Evolutionary conservation across 2,329 filamentous ascomycete species (phyloP).

Genomic region (Cladosporium sp.): DNA sequence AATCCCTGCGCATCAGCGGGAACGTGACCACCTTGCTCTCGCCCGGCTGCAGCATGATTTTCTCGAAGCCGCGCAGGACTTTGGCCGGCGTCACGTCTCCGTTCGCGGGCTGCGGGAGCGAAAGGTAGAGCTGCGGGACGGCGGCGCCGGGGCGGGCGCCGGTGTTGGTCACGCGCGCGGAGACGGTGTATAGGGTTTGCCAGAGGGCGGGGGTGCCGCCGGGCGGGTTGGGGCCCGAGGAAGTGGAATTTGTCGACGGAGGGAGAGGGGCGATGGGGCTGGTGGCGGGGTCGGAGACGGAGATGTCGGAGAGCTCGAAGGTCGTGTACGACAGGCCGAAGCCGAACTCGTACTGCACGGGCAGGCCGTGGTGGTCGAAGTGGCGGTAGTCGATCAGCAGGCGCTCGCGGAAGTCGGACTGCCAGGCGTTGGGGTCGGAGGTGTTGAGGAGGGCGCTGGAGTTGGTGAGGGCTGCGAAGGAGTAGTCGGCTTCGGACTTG

Average conservation of each 20-base stretch:
- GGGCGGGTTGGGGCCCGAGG: not conserved
- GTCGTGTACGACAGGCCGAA: slow-evolving; percentile 28
- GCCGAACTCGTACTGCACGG: slow-evolving; percentile 28
- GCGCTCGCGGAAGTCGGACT: slow-evolving; percentile 47
- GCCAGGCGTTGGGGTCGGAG: slow-evolving; percentile 35
- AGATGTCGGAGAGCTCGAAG: slow-evolving; percentile 19
- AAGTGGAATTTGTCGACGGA: slow-evolving; percentile 42
- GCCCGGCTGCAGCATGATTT: slow-evolving; percentile 28
- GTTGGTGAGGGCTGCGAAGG: slow-evolving; percentile 31
- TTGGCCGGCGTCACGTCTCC: slow-evolving; percentile 33
- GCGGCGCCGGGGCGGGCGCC: slow-evolving; percentile 43
- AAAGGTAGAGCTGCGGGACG: slow-evolving; percentile 53
- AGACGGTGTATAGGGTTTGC: slow-evolving; percentile 44
- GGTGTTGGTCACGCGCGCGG: slow-evolving; percentile 45
- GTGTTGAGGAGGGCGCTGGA: slow-evolving; percentile 28
- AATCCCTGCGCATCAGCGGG: slow-evolving; percentile 34
- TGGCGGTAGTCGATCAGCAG: slow-evolving; percentile 50
- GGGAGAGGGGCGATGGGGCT: slow-evolving; percentile 78
- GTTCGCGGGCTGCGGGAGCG: slow-evolving; percentile 34
- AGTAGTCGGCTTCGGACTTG: slow-evolving; percentile 29
- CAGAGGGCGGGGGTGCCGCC: slow-evolving; percentile 53
- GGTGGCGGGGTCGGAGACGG: slow-evolving; percentile 92
- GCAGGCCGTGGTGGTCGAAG: slow-evolving; percentile 38
- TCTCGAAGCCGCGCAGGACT: slow-evolving; percentile 39
- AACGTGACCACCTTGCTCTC: slow-evolving; percentile 28